Percentiles rank a stretch among this genome's conserved stretches.
Evolutionary conservation across 78 protist species (phyloP).

Genomic region (Dictyostelium intermedium): DNA sequence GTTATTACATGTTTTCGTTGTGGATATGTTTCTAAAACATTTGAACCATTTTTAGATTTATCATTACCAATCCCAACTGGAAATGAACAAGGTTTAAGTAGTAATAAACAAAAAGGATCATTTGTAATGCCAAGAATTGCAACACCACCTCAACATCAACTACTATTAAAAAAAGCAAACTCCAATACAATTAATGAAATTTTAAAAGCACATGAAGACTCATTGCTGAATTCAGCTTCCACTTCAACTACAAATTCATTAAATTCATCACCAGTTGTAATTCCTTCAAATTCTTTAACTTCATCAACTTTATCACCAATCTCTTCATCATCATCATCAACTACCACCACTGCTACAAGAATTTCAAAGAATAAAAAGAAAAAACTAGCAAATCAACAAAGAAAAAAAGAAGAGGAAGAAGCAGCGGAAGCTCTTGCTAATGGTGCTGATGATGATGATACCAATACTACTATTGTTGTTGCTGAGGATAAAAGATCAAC

Average conservation of each 20-base stretch:
- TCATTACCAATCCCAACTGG: conserved; percentile 57
- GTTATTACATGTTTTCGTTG: conserved; percentile 66
- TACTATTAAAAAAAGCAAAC: background rate
- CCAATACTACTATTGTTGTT: background rate
- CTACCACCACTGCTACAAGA: background rate
- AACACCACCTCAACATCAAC: conserved; percentile 20
- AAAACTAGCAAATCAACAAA: background rate
- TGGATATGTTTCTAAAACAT: conserved; percentile 50
- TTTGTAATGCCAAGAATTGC: conserved; percentile 21
- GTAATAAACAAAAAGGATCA: background rate
- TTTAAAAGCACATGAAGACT: background rate
- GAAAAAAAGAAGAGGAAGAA: conserved; percentile 8
- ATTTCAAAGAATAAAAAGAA: conserved; percentile 22
- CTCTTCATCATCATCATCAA: background rate
- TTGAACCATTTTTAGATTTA: conserved; percentile 69
- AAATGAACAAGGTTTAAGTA: background rate
- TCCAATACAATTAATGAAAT: background rate
- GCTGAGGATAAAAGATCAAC: background rate
- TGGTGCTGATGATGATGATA: background rate
- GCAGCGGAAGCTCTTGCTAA: background rate
- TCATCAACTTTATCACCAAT: background rate
- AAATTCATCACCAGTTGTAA: background rate
- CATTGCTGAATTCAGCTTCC: background rate
- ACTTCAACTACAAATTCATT: background rate
- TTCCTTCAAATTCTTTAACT: background rate